Percentiles rank a stretch among this genome's conserved stretches.
phyloP scores from a whole-genome alignment of 2,329 filamentous ascomycete genomes.

The Trematosphaeria pertusa region DNA sequence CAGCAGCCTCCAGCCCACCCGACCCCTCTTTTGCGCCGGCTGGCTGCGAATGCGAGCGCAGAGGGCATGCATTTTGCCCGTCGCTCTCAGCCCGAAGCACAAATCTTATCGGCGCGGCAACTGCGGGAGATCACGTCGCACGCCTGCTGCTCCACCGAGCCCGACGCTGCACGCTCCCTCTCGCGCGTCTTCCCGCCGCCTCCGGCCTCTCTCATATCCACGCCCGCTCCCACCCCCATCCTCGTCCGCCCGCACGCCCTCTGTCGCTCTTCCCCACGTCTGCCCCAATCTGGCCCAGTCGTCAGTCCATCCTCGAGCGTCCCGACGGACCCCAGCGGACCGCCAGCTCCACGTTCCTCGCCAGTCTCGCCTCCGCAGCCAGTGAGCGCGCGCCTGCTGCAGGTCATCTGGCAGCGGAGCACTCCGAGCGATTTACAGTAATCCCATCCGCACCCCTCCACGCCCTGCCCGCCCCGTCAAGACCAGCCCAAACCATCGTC shows the following conservation, averaged over 20 bases:
- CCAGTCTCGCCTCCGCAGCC: slow-evolving; percentile 11
- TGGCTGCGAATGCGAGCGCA: no score
- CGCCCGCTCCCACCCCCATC: slow-evolving; percentile 8
- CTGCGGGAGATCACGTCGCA: slow-evolving; percentile 29
- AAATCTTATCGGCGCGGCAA: slow-evolving; percentile 40
- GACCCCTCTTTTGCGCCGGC: no score
- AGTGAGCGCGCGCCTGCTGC: slow-evolving; percentile 23
- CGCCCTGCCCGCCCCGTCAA: slow-evolving; percentile 6
- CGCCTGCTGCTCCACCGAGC: neutral
- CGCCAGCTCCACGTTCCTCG: neutral
- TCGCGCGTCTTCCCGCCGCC: slow-evolving; percentile 5
- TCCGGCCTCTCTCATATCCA: slow-evolving; percentile 1
- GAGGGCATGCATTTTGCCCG: slow-evolving; percentile 2
- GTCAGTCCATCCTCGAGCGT: neutral
- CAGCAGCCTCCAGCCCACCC: neutral
- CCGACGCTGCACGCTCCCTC: slow-evolving; percentile 6
- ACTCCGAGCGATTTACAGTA: slow-evolving; percentile 18
- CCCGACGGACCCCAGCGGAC: slow-evolving; percentile 11
- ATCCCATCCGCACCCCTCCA: slow-evolving; percentile 3
- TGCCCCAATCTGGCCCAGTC: slow-evolving; percentile 5
- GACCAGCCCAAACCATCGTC: slow-evolving; percentile 1
- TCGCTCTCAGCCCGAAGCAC: slow-evolving; percentile 7
- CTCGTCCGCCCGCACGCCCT: slow-evolving; percentile 12
- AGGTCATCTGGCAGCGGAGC: slow-evolving; percentile 28
- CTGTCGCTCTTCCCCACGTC: slow-evolving; percentile 13